Base-by-base conservation (phyloP, 2,329 filamentous ascomycete genomes). In the Colletotrichum somersetense region DNA sequence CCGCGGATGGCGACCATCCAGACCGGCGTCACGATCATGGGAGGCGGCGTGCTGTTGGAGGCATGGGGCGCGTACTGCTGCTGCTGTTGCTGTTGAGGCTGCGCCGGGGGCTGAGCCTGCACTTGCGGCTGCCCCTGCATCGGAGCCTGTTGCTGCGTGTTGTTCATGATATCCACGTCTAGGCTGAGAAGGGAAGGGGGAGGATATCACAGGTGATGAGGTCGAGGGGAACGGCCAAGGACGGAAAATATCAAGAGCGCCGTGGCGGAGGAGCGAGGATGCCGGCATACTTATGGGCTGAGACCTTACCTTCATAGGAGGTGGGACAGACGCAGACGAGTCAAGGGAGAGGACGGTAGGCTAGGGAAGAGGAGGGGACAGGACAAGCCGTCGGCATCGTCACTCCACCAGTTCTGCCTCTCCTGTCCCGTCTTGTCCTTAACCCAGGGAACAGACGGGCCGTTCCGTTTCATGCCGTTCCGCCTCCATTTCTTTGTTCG, bases 1-100 rank as follows among this genome's bases (percentile, higher is more conserved):
- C 80, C 78, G 12, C 84, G 83, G 33, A 84, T 61, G 23, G 80
- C 79, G 35, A 82, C 76, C n/a, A 87, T 75, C 85, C 85, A 86
- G 23, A 77, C 65, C 11, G 85, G 84, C 30, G 84, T 81, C 44
- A 78, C 74, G 67, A 86, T 81, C 69, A 86, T 75, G 67, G 71
- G 48, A 7, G 57, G 67, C 16, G 56, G 58, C n/a, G 52, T 18
- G 46, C 40, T 16, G 38, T 44, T 48, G 8, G 67, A 40, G 26
- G 53, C 38, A 5, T 35, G 35, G 1, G 48, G 67, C 5, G 56
- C 42, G 7, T 56, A 50, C 5, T 63, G 58, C 46, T 62, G 40
- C 53, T 62, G 68, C 38, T 64, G 52, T 7, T 33, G 50, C 16
- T 20, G 52, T 1, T 35, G 48, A 18, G 20, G 35, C 38, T 64